A percentile compares a stretch with the other conserved stretches of the same genome.
phyloP scores from a whole-genome alignment of 1,284 basidiomycete species.

The Pisolithus thermaeus region DNA sequence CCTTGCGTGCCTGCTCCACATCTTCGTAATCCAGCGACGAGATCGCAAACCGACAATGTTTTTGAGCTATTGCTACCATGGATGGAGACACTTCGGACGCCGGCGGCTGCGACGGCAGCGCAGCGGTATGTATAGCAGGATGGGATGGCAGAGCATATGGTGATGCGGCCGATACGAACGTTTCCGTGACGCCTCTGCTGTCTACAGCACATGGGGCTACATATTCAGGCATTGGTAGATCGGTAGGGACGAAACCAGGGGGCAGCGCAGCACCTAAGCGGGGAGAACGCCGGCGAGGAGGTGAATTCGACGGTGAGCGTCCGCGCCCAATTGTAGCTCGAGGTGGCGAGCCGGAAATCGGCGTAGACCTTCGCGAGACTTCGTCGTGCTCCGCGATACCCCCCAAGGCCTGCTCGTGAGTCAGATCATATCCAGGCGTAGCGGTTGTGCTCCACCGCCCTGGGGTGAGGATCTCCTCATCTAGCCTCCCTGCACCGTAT shows the following conservation, averaged over 20 bases:
- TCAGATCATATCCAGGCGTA: slow-evolving; percentile 46
- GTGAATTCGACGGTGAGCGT: slow-evolving; percentile 7
- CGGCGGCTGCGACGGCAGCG: slow-evolving; percentile 11
- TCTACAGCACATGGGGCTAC: neutral
- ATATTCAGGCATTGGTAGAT: slow-evolving; percentile 3
- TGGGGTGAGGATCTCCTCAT: slow-evolving; percentile 37
- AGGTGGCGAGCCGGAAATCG: slow-evolving; percentile 13
- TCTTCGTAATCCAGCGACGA: slow-evolving; percentile 93
- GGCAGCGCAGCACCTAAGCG: slow-evolving; percentile 13
- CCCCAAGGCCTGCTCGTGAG: slow-evolving; percentile 21
- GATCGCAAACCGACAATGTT: slow-evolving; percentile 87
- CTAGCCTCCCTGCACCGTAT: slow-evolving; percentile 16
- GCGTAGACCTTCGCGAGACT: neutral
- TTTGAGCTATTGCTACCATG: slow-evolving; percentile 71
- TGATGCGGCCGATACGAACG: slow-evolving; percentile 9
- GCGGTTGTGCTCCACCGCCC: slow-evolving; percentile 60
- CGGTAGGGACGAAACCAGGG: slow-evolving; percentile 22
- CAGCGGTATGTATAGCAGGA: slow-evolving; percentile 8
- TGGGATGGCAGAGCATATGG: slow-evolving; percentile 6
- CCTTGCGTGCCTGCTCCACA: slow-evolving; percentile 72
- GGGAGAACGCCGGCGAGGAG: slow-evolving; percentile 1
- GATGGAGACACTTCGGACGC: slow-evolving; percentile 54
- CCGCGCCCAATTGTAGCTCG: neutral
- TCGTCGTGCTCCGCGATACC: neutral
- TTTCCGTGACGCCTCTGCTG: neutral